A percentile compares a stretch with the other conserved stretches of the same genome.
These are phyloP conservation scores for Penium margaritaceum DNA, from an alignment of 139 green algal species.

Conservation along the genomic window DNA sequence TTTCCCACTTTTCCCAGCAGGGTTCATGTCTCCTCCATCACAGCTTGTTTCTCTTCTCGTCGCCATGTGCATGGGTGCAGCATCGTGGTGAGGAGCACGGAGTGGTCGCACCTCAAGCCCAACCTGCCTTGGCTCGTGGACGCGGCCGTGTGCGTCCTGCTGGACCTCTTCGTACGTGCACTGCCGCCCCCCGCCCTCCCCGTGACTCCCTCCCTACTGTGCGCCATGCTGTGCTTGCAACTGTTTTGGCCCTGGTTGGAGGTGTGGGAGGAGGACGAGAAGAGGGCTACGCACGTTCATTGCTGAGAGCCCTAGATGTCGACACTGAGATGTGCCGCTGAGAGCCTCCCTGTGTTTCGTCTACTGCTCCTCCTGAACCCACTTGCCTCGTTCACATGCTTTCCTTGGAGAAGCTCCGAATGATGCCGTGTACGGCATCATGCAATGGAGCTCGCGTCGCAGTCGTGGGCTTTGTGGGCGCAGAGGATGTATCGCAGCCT, in stretches of 20 bases:
- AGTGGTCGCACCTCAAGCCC: slow-evolving; percentile 6
- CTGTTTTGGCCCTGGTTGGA: background rate
- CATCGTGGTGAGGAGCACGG: slow-evolving; percentile 7
- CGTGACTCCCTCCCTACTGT: background rate
- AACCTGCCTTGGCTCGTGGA: slow-evolving; percentile 27
- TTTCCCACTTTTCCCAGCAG: background rate
- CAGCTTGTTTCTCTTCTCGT: background rate
- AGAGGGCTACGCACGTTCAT: too few relatives aligned
- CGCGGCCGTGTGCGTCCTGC: slow-evolving; percentile 9
- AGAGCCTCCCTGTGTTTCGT: too few relatives aligned
- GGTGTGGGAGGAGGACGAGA: background rate
- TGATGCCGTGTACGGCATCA: too few relatives aligned
- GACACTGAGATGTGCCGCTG: too few relatives aligned
- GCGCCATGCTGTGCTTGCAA: background rate
- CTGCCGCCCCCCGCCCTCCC: too few relatives aligned
- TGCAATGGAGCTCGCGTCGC: too few relatives aligned
- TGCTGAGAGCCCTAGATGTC: too few relatives aligned
- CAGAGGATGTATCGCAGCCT: background rate
- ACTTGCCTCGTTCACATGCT: too few relatives aligned
- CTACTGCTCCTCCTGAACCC: too few relatives aligned
- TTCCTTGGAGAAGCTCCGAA: too few relatives aligned
- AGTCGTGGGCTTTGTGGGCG: too few relatives aligned
- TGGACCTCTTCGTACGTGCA: slow-evolving; percentile 27
- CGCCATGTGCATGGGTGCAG: background rate
- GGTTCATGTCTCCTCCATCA: background rate